Conservation (phyloP, 2,329 filamentous ascomycete genomes). For the Triangularia setosa region DNA sequence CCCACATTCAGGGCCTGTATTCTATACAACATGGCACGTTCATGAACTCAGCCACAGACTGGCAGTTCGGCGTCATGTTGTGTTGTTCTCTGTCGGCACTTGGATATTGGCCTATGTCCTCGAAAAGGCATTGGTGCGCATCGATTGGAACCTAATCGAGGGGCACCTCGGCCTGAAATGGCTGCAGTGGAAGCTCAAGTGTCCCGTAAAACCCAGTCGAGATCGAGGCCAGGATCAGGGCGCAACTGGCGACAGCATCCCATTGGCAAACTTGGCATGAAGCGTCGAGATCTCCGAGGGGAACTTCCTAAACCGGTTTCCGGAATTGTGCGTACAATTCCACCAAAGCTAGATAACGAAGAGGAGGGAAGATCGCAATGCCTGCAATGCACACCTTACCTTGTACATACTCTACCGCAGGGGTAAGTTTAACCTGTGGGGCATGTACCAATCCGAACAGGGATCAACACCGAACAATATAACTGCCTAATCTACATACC, state of each 20-base stretch:
- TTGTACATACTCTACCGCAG: too few species aligned
- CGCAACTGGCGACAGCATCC: neutral
- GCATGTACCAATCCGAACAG: too few species aligned
- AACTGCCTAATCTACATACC: too few species aligned
- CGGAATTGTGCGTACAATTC: neutral
- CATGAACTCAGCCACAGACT: slow-evolving; percentile 11
- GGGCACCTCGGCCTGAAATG: neutral
- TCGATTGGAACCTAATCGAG: slow-evolving; percentile 1
- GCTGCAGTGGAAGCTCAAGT: neutral
- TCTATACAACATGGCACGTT: slow-evolving; percentile 13
- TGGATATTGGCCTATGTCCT: slow-evolving; percentile 11
- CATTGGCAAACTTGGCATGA: neutral
- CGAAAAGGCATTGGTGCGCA: slow-evolving; percentile 10
- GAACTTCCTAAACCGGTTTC: neutral
- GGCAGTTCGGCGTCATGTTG: slow-evolving; percentile 8
- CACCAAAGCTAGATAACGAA: neutral
- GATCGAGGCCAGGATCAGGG: neutral
- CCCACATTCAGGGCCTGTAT: slow-evolving; percentile 5
- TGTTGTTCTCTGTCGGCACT: slow-evolving; percentile 8
- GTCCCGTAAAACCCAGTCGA: neutral
- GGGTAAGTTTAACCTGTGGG: too few species aligned
- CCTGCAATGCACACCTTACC: too few species aligned
- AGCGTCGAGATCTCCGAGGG: neutral
- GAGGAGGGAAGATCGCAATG: neutral
- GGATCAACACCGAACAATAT: too few species aligned